Percentiles rank a stretch among this genome's conserved stretches.
phyloP scores from a whole-genome alignment of 1,139 yeast genomes.

The Lodderomyces theae region DNA sequence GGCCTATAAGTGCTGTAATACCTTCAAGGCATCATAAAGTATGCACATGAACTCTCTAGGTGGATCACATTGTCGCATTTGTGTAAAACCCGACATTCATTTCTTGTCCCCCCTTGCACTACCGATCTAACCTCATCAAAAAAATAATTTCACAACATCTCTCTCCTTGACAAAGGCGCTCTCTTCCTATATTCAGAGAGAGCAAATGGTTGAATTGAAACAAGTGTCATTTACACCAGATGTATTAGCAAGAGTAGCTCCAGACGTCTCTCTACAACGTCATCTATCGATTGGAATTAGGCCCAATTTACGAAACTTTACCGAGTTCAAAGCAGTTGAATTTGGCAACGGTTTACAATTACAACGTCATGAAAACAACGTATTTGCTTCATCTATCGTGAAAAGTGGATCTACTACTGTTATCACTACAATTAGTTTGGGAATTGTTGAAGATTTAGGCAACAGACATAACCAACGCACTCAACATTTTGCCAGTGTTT shows the following conservation, averaged over 20 bases:
- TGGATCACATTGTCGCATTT: neutral
- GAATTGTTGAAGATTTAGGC: slow-evolving; percentile 50
- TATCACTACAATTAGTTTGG: slow-evolving; percentile 73
- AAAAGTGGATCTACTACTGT: slow-evolving; percentile 76
- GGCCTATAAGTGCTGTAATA: too few relatives aligned
- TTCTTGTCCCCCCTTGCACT: neutral
- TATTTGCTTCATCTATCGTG: slow-evolving; percentile 71
- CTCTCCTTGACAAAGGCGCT: too few relatives aligned
- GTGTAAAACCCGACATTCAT: neutral
- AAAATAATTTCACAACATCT: neutral
- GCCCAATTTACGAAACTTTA: slow-evolving; percentile 66
- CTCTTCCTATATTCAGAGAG: neutral
- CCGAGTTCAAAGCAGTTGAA: slow-evolving; percentile 65
- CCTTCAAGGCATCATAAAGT: too few relatives aligned
- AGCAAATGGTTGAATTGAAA: slow-evolving; percentile 21
- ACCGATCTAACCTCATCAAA: slow-evolving; percentile 1
- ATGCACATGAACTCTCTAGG: too few relatives aligned
- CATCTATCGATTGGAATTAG: slow-evolving; percentile 72
- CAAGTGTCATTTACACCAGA: slow-evolving; percentile 71
- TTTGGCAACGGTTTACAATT: slow-evolving; percentile 24
- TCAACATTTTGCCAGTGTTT: slow-evolving; percentile 44
- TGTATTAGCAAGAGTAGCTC: slow-evolving; percentile 80
- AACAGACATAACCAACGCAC: slow-evolving; percentile 21
- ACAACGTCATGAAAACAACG: slow-evolving; percentile 37
- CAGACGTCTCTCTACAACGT: slow-evolving; percentile 77